These are phyloP conservation scores for Talaromyces atroroseus DNA, from an alignment of 2,329 filamentous ascomycete species.

Conservation along the genomic window DNA sequence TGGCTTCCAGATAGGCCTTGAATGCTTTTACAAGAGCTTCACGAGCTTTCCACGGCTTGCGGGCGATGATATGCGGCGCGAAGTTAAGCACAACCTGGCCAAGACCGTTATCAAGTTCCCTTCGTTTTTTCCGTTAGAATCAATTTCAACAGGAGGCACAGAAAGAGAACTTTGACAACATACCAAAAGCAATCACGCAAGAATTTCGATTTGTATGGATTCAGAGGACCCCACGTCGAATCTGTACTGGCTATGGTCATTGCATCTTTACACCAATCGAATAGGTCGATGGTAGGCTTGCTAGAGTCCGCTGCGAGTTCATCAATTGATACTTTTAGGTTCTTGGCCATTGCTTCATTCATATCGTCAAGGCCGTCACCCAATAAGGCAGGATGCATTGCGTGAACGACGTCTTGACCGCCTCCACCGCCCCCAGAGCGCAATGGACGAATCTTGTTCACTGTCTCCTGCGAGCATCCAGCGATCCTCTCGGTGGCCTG, in stretches of 20 bases:
- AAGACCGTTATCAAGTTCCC: constrained; percentile 37
- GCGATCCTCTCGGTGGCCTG: constrained; percentile 15
- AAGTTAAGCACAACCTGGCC: constrained; percentile 26
- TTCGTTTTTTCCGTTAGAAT: constrained; percentile 5
- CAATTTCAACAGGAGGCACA: background rate
- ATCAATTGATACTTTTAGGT: constrained; percentile 16
- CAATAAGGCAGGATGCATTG: constrained; percentile 21
- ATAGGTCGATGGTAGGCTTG: constrained; percentile 19
- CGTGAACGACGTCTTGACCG: constrained; percentile 16
- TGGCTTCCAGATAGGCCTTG: constrained; percentile 35
- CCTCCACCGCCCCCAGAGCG: constrained; percentile 19
- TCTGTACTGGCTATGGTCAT: constrained; percentile 26
- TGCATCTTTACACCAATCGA: constrained; percentile 22
- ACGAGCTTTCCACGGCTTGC: constrained; percentile 34
- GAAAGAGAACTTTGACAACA: background rate
- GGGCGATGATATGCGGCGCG: constrained; percentile 32
- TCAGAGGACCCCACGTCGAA: constrained; percentile 24
- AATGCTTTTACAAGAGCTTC: constrained; percentile 32
- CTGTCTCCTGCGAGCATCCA: constrained; percentile 17
- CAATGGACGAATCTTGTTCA: constrained; percentile 19
- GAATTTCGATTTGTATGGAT: constrained; percentile 21
- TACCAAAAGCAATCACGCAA: constrained; percentile 23
- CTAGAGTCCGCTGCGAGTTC: constrained; percentile 11
- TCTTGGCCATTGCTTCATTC: constrained; percentile 22
- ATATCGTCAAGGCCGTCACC: constrained; percentile 22